These are phyloP conservation scores for Diphasiastrum complanatum DNA, from an alignment of 83 land plant genomes.

Conservation along the genomic window DNA sequence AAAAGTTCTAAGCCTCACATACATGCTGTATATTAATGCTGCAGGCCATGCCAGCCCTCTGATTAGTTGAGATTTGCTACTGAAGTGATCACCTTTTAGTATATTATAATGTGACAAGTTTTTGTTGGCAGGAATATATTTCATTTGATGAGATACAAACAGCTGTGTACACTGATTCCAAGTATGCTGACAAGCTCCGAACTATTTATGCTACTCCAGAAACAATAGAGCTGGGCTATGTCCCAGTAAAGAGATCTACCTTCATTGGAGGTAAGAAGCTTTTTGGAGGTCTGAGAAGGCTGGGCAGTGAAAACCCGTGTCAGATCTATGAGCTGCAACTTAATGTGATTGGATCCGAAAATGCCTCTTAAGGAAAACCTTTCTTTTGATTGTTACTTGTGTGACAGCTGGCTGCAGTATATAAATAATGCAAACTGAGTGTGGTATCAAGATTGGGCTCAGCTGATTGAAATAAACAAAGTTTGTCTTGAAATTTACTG, in stretches of 20 bases:
- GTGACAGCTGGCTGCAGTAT: too few relatives aligned
- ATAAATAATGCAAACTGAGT: too few relatives aligned
- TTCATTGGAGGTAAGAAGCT: constrained; percentile 7
- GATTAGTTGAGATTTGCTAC: too few relatives aligned
- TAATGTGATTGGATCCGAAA: too few relatives aligned
- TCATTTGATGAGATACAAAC: not conserved
- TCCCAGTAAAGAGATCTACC: not conserved
- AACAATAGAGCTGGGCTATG: constrained; percentile 1
- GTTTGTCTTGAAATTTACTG: too few relatives aligned
- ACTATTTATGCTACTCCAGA: constrained; percentile 5
- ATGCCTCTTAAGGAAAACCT: too few relatives aligned
- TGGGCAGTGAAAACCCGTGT: constrained; percentile 2
- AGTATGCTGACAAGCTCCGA: constrained; percentile 6
- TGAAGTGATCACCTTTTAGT: too few relatives aligned
- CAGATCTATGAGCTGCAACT: constrained; percentile 8
- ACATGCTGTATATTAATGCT: too few relatives aligned
- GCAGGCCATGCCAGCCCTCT: not conserved
- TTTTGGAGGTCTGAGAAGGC: constrained; percentile 5
- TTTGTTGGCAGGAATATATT: constrained; percentile 4
- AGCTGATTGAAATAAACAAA: too few relatives aligned
- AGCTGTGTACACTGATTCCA: constrained; percentile 6
- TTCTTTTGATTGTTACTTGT: too few relatives aligned
- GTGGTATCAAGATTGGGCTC: too few relatives aligned
- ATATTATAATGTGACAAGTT: not conserved
- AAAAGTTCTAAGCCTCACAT: too few relatives aligned